phyloP scores from a whole-genome alignment of 163 green algal genomes.

The Chlorella variabilis region DNA sequence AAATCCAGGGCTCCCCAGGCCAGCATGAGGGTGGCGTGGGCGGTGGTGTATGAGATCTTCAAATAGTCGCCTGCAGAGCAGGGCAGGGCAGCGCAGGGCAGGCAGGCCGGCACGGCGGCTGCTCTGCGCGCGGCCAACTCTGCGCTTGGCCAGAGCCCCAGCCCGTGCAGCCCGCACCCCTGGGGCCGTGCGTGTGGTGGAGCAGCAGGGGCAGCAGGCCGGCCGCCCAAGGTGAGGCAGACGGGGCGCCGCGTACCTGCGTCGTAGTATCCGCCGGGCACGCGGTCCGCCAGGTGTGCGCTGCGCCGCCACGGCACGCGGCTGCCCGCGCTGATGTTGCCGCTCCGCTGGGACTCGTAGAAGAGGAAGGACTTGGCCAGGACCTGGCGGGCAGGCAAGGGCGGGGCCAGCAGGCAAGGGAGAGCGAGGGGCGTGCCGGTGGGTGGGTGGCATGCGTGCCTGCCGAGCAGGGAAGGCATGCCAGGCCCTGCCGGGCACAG shows the following conservation, averaged over 20 bases:
- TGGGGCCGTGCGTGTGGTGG: too few species aligned
- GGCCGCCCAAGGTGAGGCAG: too few species aligned
- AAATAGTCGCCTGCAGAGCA: conserved; percentile 54
- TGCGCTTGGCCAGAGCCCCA: too few species aligned
- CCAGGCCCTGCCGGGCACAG: too few species aligned
- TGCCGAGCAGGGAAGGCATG: too few species aligned
- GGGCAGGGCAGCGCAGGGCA: too few species aligned
- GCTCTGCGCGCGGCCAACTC: too few species aligned
- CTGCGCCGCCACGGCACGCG: conserved; percentile 70
- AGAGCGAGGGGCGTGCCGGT: too few species aligned
- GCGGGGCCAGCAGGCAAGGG: neutral
- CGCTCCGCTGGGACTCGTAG: conserved; percentile 80
- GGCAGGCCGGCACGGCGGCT: too few species aligned
- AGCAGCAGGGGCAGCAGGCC: too few species aligned
- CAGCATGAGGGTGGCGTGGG: conserved; percentile 42
- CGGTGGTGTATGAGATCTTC: conserved; percentile 60
- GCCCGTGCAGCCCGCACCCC: too few species aligned
- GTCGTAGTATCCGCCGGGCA: conserved; percentile 47
- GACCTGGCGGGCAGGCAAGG: conserved; percentile 8
- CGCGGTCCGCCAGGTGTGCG: conserved; percentile 44
- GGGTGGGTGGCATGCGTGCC: too few species aligned
- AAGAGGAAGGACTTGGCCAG: conserved; percentile 72
- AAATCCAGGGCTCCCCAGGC: conserved; percentile 62
- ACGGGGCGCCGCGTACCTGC: conserved; percentile 4
- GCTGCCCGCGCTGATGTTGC: conserved; percentile 45